These are phyloP conservation scores for Sporothrix schenckii DNA, from an alignment of 2,329 filamentous ascomycete genomes.

Conservation along the genomic window DNA sequence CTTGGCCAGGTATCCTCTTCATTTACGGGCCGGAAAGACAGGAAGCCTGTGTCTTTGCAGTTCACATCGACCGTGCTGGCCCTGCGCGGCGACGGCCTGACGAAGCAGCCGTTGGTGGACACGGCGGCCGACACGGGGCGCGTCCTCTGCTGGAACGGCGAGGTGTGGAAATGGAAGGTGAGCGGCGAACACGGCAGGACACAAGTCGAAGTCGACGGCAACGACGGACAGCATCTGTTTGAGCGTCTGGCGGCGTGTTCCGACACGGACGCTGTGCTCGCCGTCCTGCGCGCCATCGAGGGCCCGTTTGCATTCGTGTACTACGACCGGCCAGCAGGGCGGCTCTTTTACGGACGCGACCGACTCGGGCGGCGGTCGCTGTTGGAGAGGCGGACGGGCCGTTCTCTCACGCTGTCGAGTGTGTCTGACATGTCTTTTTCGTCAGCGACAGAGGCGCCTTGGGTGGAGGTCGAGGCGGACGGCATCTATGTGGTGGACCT, in stretches of 20 bases:
- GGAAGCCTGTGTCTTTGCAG: constrained; percentile 49
- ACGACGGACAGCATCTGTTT: constrained; percentile 77
- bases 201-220: constrained; percentile 52
- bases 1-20: constrained; percentile 48
- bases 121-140: constrained; percentile 52
- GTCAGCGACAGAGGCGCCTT: constrained; percentile 47
- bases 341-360: constrained; percentile 82
- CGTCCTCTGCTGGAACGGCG: constrained; percentile 93
- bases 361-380: constrained; percentile 85
- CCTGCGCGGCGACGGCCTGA: constrained; percentile 73
- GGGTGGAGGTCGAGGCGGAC: constrained; percentile 82
- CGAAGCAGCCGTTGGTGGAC: constrained; percentile 72
- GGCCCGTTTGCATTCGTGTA: constrained; percentile 92
- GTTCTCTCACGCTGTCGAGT: constrained; percentile 67
- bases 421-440: constrained; percentile 57
- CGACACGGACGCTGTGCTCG: constrained; percentile 40
- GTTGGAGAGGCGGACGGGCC: constrained; percentile 52
- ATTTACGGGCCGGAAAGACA: constrained; percentile 36
- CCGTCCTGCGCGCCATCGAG: constrained; percentile 63
- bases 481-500: constrained; percentile 71
- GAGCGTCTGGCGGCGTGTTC: constrained; percentile 56
- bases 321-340: constrained; percentile 64
- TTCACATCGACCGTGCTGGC: constrained; percentile 88
- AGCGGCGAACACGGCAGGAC: constrained; percentile 45
- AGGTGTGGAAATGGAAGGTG: constrained; percentile 77